phyloP scores from a whole-genome alignment of 805 yeast species.

The Wickerhamiella azymoides region DNA sequence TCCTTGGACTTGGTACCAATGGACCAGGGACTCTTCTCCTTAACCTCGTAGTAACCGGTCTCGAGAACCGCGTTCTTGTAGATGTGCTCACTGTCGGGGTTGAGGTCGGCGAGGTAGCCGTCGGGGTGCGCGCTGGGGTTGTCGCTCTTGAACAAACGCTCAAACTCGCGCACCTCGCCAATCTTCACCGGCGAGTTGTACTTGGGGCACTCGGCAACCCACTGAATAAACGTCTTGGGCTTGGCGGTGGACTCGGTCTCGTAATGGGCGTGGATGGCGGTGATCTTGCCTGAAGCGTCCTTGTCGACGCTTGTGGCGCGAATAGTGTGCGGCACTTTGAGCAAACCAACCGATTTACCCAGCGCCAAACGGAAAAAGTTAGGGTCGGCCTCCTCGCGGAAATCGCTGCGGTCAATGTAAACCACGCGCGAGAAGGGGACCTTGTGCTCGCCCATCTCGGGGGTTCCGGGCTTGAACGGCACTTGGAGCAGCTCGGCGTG shows the following conservation, averaged over 20 bases:
- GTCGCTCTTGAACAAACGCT: slow-evolving; percentile 77
- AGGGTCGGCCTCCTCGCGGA: slow-evolving; percentile 42
- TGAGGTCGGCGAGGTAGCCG: slow-evolving; percentile 76
- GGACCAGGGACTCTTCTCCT: slow-evolving; percentile 61
- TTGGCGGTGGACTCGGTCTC: slow-evolving; percentile 50
- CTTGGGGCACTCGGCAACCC: slow-evolving; percentile 68
- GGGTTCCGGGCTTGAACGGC: slow-evolving; percentile 81
- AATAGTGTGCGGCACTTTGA: slow-evolving; percentile 78
- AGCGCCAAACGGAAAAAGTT: slow-evolving; percentile 92
- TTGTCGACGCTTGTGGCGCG: slow-evolving; percentile 54
- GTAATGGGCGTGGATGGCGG: slow-evolving; percentile 64
- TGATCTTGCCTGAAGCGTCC: slow-evolving; percentile 48
- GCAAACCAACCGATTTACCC: slow-evolving; percentile 84
- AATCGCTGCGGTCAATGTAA: slow-evolving; percentile 82
- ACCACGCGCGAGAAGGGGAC: slow-evolving; percentile 65
- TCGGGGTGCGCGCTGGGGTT: slow-evolving; percentile 82
- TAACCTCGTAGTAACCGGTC: slow-evolving; percentile 55
- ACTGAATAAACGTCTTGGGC: slow-evolving; percentile 94
- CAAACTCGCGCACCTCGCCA: slow-evolving; percentile 72
- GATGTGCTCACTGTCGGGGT: slow-evolving; percentile 62
- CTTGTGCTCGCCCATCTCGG: slow-evolving; percentile 59
- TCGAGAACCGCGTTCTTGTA: slow-evolving; percentile 59
- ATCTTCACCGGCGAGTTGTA: slow-evolving; percentile 50
- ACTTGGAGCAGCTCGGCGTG: slow-evolving; percentile 55
- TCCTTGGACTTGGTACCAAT: slow-evolving; percentile 34